Evolutionary conservation across 257 asterid genomes (phyloP).

Genomic region (Scutellaria baicalensis): DNA sequence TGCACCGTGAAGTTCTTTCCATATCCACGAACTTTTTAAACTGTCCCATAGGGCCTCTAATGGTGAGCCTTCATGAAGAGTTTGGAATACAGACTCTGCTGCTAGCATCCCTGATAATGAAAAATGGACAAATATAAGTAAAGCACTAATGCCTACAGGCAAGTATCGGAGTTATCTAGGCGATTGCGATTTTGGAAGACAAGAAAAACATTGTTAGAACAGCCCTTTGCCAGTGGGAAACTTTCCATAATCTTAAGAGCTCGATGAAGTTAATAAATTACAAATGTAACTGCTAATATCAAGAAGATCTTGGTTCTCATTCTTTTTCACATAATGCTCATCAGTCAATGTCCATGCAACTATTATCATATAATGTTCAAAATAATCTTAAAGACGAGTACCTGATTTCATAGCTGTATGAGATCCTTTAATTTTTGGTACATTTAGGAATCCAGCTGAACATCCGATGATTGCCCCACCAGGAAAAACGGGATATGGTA

Average conservation of each 20-base stretch:
- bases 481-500: slow-evolving; percentile 98
- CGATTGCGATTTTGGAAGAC: not conserved
- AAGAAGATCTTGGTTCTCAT: not conserved
- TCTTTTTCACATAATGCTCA: not conserved
- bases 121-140: not conserved
- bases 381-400: slow-evolving; percentile 18
- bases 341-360: not conserved
- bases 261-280: not conserved
- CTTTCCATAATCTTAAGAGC: not conserved
- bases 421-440: slow-evolving; percentile 93
- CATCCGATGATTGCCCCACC: slow-evolving; percentile 99
- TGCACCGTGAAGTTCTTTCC: slow-evolving; percentile 83
- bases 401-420: slow-evolving; percentile 99
- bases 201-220: not conserved
- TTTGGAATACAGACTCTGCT: slow-evolving; percentile 74
- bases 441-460: slow-evolving; percentile 98
- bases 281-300: not conserved
- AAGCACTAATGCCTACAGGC: not conserved
- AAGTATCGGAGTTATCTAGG: not conserved
- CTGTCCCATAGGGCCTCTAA: slow-evolving; percentile 76
- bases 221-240: not conserved
- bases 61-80: slow-evolving; percentile 49
- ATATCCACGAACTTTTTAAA: slow-evolving; percentile 80
- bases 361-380: not conserved
- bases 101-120: slow-evolving; percentile 73